Evolutionary conservation across 805 yeast genomes (phyloP).

Genomic region (Zygotorulaspora sp.): DNA sequence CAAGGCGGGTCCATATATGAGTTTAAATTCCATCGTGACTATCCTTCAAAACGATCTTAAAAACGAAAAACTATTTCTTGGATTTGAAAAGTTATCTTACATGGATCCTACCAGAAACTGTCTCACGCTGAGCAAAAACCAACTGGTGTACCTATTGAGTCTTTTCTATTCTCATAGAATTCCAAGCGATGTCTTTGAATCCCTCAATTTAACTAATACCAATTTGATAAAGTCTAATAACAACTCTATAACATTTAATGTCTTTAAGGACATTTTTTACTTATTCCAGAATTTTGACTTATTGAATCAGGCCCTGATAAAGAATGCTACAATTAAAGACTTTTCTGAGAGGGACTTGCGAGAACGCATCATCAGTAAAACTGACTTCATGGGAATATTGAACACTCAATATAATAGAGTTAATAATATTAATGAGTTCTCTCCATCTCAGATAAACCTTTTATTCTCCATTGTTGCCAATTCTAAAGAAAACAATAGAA

Average conservation of each 20-base stretch:
- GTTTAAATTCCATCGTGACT: conserved; percentile 39
- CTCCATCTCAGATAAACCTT: conserved; percentile 40
- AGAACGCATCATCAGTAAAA: conserved; percentile 35
- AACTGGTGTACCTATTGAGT: conserved; percentile 34
- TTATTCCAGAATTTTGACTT: conserved; percentile 40
- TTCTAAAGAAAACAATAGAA: conserved; percentile 30
- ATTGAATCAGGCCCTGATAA: conserved; percentile 37
- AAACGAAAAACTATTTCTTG: conserved; percentile 34
- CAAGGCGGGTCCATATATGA: conserved; percentile 29
- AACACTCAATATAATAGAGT: conserved; percentile 39
- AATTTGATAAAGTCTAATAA: conserved; percentile 28
- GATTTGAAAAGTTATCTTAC: conserved; percentile 32
- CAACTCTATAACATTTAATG: conserved; percentile 35
- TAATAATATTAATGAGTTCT: conserved; percentile 39
- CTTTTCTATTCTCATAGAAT: conserved; percentile 39
- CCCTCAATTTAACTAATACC: conserved; percentile 32
- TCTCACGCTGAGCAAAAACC: conserved; percentile 36
- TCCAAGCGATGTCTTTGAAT: conserved; percentile 35
- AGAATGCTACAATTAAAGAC: conserved; percentile 32
- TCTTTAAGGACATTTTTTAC: conserved; percentile 38
- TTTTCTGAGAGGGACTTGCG: conserved; percentile 29
- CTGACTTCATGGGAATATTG: conserved; percentile 35
- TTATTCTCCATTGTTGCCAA: conserved; percentile 37
- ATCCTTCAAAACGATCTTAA: conserved; percentile 41
- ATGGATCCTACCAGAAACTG: conserved; percentile 30